Percentiles rank a stretch among this genome's conserved stretches.
Evolutionary conservation across 495 filamentous ascomycete species (phyloP).

Genomic region (Penicillium steckii): DNA sequence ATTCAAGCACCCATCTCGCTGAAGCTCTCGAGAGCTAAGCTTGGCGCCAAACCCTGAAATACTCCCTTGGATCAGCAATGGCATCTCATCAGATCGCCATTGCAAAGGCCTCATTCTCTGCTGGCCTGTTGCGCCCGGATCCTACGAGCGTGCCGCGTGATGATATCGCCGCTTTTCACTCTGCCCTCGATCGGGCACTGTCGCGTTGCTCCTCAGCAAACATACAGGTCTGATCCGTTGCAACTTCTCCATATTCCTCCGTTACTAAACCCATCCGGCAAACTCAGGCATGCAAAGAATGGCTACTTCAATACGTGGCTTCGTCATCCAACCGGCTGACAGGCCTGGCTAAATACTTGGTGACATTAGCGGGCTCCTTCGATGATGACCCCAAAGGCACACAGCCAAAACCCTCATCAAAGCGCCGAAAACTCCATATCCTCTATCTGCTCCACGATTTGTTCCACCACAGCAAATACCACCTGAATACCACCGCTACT

Average conservation of each 20-base stretch:
- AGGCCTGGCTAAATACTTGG: conserved; percentile 74
- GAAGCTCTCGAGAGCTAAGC: background rate
- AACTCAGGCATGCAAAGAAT: conserved; percentile 81
- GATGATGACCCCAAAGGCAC: conserved; percentile 23
- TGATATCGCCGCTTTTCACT: conserved; percentile 71
- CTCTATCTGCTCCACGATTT: conserved; percentile 84
- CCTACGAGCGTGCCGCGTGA: conserved; percentile 66
- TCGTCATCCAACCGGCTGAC: conserved; percentile 64
- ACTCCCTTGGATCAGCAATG: conserved; percentile 50
- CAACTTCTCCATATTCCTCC: conserved; percentile 25
- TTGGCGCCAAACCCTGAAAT: background rate
- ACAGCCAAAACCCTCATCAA: conserved; percentile 50
- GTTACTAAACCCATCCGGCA: conserved; percentile 45
- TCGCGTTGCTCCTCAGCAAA: conserved; percentile 77
- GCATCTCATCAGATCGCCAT: conserved; percentile 74
- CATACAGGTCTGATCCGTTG: conserved; percentile 85
- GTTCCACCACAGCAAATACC: conserved; percentile 73
- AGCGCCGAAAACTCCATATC: conserved; percentile 71
- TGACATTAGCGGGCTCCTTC: conserved; percentile 64
- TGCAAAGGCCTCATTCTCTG: conserved; percentile 77
- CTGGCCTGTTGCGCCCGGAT: conserved; percentile 73
- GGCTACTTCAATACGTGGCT: conserved; percentile 71
- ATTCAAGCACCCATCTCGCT: background rate
- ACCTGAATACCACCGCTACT: conserved; percentile 38
- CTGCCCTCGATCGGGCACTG: conserved; percentile 63